A percentile compares a stretch with the other conserved stretches of the same genome.
Conservation (phyloP, 768 basidiomycete genomes). For the Pleurotus tuber-regium region DNA sequence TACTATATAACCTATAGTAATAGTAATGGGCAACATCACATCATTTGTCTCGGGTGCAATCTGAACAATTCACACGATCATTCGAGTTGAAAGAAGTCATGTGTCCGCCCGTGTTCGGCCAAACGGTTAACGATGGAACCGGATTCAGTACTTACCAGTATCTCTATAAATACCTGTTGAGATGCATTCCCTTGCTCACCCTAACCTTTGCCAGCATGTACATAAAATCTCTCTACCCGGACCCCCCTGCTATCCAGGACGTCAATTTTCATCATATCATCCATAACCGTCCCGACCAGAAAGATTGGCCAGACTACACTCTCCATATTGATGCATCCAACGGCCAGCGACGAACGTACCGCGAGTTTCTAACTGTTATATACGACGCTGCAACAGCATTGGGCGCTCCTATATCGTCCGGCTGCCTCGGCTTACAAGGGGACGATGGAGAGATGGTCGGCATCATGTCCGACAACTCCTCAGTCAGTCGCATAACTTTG, state of each 20-base stretch:
- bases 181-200: not conserved
- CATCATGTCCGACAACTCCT: constrained; percentile 66
- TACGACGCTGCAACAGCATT: constrained; percentile 58
- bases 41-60: too few relatives aligned
- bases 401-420: constrained; percentile 38
- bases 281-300: constrained; percentile 53
- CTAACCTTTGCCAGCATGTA: constrained; percentile 35
- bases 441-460: constrained; percentile 60
- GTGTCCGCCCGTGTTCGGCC: not conserved
- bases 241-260: constrained; percentile 45
- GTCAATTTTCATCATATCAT: constrained; percentile 55
- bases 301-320: constrained; percentile 52
- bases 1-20: too few relatives aligned
- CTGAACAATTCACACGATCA: too few relatives aligned
- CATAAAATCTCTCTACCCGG: constrained; percentile 56
- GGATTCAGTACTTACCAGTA: not conserved
- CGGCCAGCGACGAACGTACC: constrained; percentile 41
- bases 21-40: too few relatives aligned
- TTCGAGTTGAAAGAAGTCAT: too few relatives aligned
- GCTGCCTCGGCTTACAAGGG: constrained; percentile 53
- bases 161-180: constrained; percentile 4
- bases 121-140: not conserved
- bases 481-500: constrained; percentile 39
- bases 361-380: constrained; percentile 49
- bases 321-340: constrained; percentile 56